Evolutionary conservation across 2,329 filamentous ascomycete genomes (phyloP).

Genomic region (Diaporthe destruens): DNA sequence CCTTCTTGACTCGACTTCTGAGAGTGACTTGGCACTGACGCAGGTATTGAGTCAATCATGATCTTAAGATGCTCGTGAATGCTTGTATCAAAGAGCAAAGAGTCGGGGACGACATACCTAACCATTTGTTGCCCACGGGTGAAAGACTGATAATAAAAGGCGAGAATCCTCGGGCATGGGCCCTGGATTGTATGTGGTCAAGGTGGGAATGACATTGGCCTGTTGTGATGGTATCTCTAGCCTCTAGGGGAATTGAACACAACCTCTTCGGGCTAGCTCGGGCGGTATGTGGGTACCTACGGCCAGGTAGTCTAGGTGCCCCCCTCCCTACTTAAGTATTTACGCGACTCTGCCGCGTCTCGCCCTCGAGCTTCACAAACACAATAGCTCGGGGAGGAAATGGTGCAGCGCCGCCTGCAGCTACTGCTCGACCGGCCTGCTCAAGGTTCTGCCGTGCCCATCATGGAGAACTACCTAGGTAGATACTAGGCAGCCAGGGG

Average conservation of each 20-base stretch:
- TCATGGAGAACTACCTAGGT: too few relatives aligned
- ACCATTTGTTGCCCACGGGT: neutral
- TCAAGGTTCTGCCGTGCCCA: neutral
- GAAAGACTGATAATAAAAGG: neutral
- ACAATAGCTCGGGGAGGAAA: neutral
- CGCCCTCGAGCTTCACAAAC: conserved; percentile 20
- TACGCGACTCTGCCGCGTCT: conserved; percentile 36
- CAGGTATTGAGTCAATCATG: conserved; percentile 9
- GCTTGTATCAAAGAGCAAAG: neutral
- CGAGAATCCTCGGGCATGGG: neutral
- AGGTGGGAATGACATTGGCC: neutral
- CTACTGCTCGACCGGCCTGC: neutral
- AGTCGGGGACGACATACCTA: too few relatives aligned
- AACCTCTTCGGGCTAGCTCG: conserved; percentile 13
- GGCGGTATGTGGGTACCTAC: neutral
- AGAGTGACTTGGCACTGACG: neutral
- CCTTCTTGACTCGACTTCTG: conserved; percentile 6
- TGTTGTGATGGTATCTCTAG: neutral
- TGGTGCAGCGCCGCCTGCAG: neutral
- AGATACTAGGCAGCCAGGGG: too few relatives aligned
- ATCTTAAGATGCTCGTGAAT: neutral
- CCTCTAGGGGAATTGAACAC: neutral
- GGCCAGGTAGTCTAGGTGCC: neutral
- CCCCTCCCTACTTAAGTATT: conserved; percentile 31
- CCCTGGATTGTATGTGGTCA: neutral